Evolutionary conservation across 305 asterid genomes (phyloP).

Genomic region (Solanum hybrid): DNA sequence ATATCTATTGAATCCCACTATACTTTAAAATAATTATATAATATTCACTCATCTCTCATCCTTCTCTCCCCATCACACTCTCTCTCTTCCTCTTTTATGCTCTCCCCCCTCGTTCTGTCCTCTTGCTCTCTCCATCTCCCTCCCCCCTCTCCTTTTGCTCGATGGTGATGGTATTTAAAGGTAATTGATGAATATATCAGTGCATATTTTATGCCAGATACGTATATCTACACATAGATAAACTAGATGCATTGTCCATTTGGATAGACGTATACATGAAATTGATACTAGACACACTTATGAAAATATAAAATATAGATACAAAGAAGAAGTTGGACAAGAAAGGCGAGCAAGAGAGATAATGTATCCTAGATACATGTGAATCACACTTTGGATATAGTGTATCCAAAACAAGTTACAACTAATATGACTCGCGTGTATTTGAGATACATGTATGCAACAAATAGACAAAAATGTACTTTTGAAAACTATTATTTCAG

Average conservation of each 20-base stretch:
- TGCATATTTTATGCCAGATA: not conserved
- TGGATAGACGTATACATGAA: not conserved
- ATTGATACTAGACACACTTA: not conserved
- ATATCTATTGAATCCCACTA: not conserved
- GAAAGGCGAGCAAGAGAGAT: not conserved
- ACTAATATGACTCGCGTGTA: not conserved
- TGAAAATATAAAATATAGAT: not conserved
- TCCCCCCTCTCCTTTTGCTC: not conserved
- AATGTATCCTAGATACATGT: not conserved
- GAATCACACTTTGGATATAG: not conserved
- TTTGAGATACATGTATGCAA: not conserved
- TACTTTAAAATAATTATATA: not conserved
- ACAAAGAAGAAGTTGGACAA: not conserved
- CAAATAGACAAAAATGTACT: not conserved
- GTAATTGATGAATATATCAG: not conserved
- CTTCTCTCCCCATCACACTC: not conserved
- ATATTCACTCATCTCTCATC: not conserved
- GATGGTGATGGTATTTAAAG: not conserved
- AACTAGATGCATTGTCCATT: not conserved
- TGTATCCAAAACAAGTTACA: not conserved
- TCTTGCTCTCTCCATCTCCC: not conserved
- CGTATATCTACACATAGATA: not conserved
- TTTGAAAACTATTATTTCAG: not conserved
- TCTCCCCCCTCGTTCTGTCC: not conserved
- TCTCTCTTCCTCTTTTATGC: not conserved